Evolutionary conservation across 2,329 filamentous ascomycete genomes (phyloP).

Genomic region (Ceratocystiopsis sp.): DNA sequence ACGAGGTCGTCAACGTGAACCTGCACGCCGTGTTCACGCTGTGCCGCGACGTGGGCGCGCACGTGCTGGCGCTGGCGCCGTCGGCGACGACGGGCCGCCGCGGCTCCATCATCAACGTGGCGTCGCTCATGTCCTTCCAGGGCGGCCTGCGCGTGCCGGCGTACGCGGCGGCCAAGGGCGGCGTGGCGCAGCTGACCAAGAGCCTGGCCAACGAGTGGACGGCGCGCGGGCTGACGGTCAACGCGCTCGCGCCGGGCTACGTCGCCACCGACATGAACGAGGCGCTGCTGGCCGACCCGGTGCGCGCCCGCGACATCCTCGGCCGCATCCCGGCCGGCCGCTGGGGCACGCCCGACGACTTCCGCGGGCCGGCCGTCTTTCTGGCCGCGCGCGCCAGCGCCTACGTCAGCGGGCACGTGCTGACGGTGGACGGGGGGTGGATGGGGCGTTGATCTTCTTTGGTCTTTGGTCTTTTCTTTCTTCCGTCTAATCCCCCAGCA

Average conservation of each 20-base stretch:
- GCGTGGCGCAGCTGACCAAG: constrained; percentile 71
- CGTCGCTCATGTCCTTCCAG: constrained; percentile 65
- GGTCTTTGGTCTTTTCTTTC: no score
- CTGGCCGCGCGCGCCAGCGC: constrained; percentile 59
- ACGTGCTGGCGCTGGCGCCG: constrained; percentile 48
- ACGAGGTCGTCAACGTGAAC: constrained; percentile 73
- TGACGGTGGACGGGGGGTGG: constrained; percentile 83
- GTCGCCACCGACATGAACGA: constrained; percentile 91
- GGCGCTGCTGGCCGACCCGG: constrained; percentile 57
- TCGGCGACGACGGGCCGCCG: constrained; percentile 30
- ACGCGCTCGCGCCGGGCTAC: constrained; percentile 80
- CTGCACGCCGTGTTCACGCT: constrained; percentile 66
- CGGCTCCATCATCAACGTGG: constrained; percentile 71
- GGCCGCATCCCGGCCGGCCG: constrained; percentile 67
- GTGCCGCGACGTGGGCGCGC: constrained; percentile 58
- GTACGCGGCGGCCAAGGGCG: constrained; percentile 75
- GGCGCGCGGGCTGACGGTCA: constrained; percentile 61
- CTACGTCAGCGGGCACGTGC: constrained; percentile 67
- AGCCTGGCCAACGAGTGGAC: constrained; percentile 78
- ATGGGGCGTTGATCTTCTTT: constrained; percentile 50
- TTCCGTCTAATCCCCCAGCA: no score
- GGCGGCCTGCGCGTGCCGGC: constrained; percentile 79
- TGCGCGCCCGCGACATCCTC: constrained; percentile 55
- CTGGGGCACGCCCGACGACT: constrained; percentile 75
- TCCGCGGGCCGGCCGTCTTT: constrained; percentile 68